A percentile compares a stretch with the other conserved stretches of the same genome.
phyloP scores from a whole-genome alignment of 306 rosid genomes.

The Pyrus pyrifolia region DNA sequence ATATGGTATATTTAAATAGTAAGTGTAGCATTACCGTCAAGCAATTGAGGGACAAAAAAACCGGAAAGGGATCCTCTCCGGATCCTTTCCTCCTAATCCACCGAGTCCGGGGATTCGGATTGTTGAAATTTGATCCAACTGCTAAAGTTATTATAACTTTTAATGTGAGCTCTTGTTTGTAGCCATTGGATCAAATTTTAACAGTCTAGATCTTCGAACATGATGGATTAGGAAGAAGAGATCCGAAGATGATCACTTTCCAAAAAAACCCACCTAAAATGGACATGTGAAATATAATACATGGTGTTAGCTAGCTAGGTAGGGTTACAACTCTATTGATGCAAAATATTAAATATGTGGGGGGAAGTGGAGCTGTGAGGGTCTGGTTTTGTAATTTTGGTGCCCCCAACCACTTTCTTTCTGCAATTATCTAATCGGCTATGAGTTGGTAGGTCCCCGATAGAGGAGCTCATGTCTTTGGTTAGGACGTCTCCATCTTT shows the following conservation, averaged over 20 bases:
- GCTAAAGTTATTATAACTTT: too few relatives aligned
- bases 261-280: not conserved
- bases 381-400: not conserved
- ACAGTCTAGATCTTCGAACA: too few relatives aligned
- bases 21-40: not conserved
- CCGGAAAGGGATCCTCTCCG: too few relatives aligned
- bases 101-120: too few relatives aligned
- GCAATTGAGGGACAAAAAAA: conserved; percentile 1
- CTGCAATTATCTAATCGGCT: not conserved
- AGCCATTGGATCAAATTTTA: too few relatives aligned
- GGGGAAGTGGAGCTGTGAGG: not conserved
- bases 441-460: conserved; percentile 10
- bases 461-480: conserved; percentile 5
- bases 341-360: not conserved
- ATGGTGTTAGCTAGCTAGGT: not conserved
- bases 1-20: too few relatives aligned
- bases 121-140: too few relatives aligned
- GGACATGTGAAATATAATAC: not conserved
- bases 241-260: too few relatives aligned
- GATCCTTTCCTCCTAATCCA: too few relatives aligned
- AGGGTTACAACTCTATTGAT: not conserved
- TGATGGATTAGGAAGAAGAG: too few relatives aligned
- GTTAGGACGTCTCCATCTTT: conserved; percentile 25
- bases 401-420: conserved; percentile 10
- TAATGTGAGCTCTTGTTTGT: too few relatives aligned